These are phyloP conservation scores for Heritiera fomes DNA, from an alignment of 345 rosid genomes.

Conservation along the genomic window DNA sequence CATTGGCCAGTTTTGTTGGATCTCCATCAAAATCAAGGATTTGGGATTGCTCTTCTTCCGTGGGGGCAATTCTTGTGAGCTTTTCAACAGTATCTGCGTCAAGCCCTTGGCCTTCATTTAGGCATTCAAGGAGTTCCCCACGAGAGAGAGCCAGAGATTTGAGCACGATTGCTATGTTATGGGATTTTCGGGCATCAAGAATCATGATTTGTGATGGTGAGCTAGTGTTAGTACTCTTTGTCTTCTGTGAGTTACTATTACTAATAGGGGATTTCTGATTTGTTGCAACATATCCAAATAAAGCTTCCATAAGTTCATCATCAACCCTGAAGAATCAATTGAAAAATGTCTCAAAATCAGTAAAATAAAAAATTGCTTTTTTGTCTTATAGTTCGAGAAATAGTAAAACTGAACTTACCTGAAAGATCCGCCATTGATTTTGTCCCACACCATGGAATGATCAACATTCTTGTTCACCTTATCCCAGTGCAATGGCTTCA, in stretches of 20 bases:
- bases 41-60: conserved; percentile 59
- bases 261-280: conserved; percentile 44
- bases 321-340: conserved; percentile 55
- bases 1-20: conserved; percentile 53
- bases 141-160: conserved; percentile 62
- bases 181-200: conserved; percentile 76
- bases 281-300: conserved; percentile 71
- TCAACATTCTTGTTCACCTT: conserved; percentile 60
- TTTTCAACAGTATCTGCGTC: conserved; percentile 65
- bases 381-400: background rate
- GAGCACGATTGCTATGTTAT: conserved; percentile 76
- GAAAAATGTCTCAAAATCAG: background rate
- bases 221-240: conserved; percentile 27
- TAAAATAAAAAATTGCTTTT: background rate
- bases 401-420: conserved; percentile 43
- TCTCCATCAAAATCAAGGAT: conserved; percentile 67
- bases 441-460: conserved; percentile 96
- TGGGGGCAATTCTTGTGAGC: conserved; percentile 67
- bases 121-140: conserved; percentile 53
- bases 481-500: conserved; percentile 95
- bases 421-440: conserved; percentile 74
- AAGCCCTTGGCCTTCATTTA: conserved; percentile 58
- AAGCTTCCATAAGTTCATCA: conserved; percentile 87
- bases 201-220: conserved; percentile 48
- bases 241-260: conserved; percentile 16